Evolutionary conservation across 1,284 basidiomycete genomes (phyloP).

Genomic region (Lignosus rhinocerotis): DNA sequence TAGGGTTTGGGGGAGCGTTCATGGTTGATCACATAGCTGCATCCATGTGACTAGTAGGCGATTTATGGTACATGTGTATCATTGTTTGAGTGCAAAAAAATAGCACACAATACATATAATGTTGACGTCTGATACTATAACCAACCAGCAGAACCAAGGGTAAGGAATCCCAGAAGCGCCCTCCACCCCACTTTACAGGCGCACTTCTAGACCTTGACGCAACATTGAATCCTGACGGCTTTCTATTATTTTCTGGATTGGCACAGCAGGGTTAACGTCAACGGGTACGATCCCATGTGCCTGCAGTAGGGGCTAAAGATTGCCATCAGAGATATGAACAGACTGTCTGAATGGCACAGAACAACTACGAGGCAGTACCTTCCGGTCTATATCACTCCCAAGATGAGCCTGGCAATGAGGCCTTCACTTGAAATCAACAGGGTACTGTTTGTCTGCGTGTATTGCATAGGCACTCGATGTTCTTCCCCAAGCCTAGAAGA

Average conservation of each 20-base stretch:
- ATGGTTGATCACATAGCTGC: too few relatives aligned
- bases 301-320: slow-evolving; percentile 6
- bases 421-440: slow-evolving; percentile 3
- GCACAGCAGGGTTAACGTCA: not conserved
- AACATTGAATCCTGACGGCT: not conserved
- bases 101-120: too few relatives aligned
- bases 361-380: not conserved
- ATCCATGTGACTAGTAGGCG: too few relatives aligned
- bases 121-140: too few relatives aligned
- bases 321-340: not conserved
- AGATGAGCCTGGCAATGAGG: slow-evolving; percentile 4
- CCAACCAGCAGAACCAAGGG: too few relatives aligned
- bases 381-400: slow-evolving; percentile 5
- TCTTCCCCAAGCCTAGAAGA: not conserved
- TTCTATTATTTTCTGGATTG: not conserved
- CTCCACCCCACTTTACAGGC: not conserved
- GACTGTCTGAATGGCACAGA: not conserved
- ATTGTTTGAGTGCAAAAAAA: too few relatives aligned
- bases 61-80: too few relatives aligned
- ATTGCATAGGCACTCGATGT: not conserved
- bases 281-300: slow-evolving; percentile 4
- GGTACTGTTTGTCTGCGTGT: not conserved
- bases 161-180: too few relatives aligned
- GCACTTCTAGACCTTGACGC: not conserved
- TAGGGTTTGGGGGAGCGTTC: too few relatives aligned